Evolutionary conservation across 2,329 filamentous ascomycete species (phyloP).

Genomic region (Chaetomiaceae sp.): DNA sequence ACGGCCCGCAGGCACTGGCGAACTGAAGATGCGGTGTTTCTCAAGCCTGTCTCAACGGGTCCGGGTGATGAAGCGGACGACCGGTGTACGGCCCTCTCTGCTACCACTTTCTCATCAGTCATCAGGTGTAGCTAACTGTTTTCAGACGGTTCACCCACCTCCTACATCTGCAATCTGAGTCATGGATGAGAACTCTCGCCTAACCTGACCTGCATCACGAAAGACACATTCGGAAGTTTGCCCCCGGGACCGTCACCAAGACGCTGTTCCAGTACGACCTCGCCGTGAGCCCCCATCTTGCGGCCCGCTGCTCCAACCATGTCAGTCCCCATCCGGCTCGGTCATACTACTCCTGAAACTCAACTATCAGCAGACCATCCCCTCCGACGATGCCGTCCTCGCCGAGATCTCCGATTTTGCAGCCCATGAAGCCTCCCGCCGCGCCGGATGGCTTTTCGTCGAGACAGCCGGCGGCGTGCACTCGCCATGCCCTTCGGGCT

Average conservation of each 20-base stretch:
- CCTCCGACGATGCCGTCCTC: conserved; percentile 49
- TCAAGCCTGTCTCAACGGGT: conserved; percentile 82
- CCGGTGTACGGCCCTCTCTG: conserved; percentile 42
- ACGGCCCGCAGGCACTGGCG: conserved; percentile 47
- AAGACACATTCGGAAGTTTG: conserved; percentile 53
- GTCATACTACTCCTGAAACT: neutral
- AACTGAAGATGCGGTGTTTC: conserved; percentile 53
- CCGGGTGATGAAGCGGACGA: conserved; percentile 66
- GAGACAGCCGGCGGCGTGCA: conserved; percentile 82
- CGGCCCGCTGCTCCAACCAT: conserved; percentile 49
- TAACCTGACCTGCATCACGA: conserved; percentile 1
- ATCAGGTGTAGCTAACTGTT: neutral
- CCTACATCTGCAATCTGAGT: neutral
- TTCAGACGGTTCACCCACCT: neutral
- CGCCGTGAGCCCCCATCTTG: conserved; percentile 74
- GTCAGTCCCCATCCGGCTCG: conserved; percentile 28
- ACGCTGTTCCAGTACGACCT: conserved; percentile 69
- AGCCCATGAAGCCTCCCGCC: conserved; percentile 31
- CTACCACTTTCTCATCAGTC: too few relatives aligned
- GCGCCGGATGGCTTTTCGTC: conserved; percentile 60
- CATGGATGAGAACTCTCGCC: neutral
- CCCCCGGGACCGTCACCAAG: conserved; percentile 43
- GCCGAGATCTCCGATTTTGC: conserved; percentile 44
- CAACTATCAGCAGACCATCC: conserved; percentile 37
- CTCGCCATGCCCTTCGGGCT: conserved; percentile 72